Evolutionary conservation across 2,329 filamentous ascomycete species (phyloP).

Genomic region (Scedosporium dehoogii): DNA sequence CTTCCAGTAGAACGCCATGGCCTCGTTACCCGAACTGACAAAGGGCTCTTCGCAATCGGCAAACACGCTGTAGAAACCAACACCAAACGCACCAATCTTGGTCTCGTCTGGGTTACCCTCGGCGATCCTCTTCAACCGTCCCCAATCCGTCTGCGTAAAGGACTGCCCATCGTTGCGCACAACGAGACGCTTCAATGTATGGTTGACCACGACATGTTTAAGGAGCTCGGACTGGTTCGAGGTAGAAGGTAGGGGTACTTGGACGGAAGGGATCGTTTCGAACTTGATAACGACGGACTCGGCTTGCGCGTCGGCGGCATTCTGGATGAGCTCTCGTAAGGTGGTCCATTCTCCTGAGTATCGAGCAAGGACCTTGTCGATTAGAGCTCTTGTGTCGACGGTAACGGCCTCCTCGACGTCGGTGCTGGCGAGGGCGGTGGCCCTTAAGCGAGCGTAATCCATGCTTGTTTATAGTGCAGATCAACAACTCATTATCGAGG

Average conservation of each 20-base stretch:
- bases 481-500: conserved; percentile 3
- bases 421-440: conserved; percentile 75
- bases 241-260: conserved; percentile 57
- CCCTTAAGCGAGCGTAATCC: conserved; percentile 69
- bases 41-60: conserved; percentile 97
- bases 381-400: conserved; percentile 90
- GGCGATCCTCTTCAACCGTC: conserved; percentile 88
- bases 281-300: conserved; percentile 83
- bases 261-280: conserved; percentile 78
- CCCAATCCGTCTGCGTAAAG: conserved; percentile 88
- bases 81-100: conserved; percentile 96
- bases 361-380: conserved; percentile 92
- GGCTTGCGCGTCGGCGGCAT: conserved; percentile 93
- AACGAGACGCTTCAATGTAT: conserved; percentile 77
- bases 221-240: conserved; percentile 61
- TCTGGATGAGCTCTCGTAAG: conserved; percentile 89
- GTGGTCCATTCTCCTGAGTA: conserved; percentile 94
- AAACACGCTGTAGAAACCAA: conserved; percentile 98
- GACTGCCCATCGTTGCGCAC: conserved; percentile 87
- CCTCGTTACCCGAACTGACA: conserved; percentile 81
- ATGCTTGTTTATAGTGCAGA: conserved; percentile 28
- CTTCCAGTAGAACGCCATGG: conserved; percentile 99
- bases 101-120: conserved; percentile 98
- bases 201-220: conserved; percentile 74
- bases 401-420: conserved; percentile 95